These are phyloP conservation scores for Huiozyma naganishii DNA, from an alignment of 805 yeast species.

Conservation along the genomic window DNA sequence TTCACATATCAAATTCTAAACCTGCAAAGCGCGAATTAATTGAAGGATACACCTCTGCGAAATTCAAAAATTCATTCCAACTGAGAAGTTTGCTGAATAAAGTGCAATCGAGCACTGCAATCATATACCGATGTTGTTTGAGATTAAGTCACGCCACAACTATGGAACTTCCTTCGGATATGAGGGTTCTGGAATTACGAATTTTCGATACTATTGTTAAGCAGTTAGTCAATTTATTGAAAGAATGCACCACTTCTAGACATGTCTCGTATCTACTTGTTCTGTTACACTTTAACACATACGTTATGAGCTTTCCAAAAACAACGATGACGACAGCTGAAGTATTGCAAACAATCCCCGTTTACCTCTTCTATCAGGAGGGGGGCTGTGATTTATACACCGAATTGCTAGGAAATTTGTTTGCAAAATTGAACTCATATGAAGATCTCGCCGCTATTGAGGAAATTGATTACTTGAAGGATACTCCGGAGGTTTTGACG, in stretches of 20 bases:
- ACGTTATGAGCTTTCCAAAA: slow-evolving; percentile 27
- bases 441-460: slow-evolving; percentile 25
- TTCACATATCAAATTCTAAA: slow-evolving; percentile 34
- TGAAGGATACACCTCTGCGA: slow-evolving; percentile 41
- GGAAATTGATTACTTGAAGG: slow-evolving; percentile 29
- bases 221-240: slow-evolving; percentile 23
- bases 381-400: slow-evolving; percentile 33
- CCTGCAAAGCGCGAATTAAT: slow-evolving; percentile 29
- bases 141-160: slow-evolving; percentile 37
- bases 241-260: slow-evolving; percentile 6
- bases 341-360: slow-evolving; percentile 29
- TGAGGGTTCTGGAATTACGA: slow-evolving; percentile 33
- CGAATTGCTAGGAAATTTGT: slow-evolving; percentile 12
- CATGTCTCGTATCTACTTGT: slow-evolving; percentile 28
- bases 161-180: slow-evolving; percentile 17
- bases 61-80: slow-evolving; percentile 52
- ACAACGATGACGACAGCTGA: slow-evolving; percentile 21
- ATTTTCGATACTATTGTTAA: slow-evolving; percentile 29
- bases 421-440: slow-evolving; percentile 16
- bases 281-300: slow-evolving; percentile 28
- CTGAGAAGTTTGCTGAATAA: slow-evolving; percentile 41
- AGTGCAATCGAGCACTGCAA: slow-evolving; percentile 36
- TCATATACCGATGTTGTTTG: slow-evolving; percentile 34
- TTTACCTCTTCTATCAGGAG: slow-evolving; percentile 40
- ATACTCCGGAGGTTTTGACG: slow-evolving; percentile 29